These are phyloP conservation scores for Sarcomyxa edulis DNA, from an alignment of 768 basidiomycete species.

Conservation along the genomic window DNA sequence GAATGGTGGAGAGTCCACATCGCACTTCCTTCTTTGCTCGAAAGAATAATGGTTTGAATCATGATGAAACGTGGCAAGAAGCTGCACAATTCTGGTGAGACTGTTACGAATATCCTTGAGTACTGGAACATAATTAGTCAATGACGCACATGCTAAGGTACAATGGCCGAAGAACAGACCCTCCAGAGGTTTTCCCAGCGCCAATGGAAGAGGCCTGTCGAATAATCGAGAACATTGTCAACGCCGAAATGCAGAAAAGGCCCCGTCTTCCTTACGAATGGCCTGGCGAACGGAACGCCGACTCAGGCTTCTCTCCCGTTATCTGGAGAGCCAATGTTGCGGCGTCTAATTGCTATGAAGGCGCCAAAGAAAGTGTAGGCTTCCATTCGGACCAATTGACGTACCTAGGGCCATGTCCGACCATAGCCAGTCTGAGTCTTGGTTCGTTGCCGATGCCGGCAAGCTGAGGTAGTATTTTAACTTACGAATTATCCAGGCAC, in stretches of 20 bases:
- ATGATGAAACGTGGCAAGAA: constrained; percentile 56
- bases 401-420: constrained; percentile 78
- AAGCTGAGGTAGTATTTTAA: not conserved
- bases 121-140: not conserved
- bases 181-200: constrained; percentile 52
- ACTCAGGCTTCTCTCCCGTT: constrained; percentile 6
- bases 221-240: constrained; percentile 66
- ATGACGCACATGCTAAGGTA: constrained; percentile 50
- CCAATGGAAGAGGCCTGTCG: constrained; percentile 78
- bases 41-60: constrained; percentile 35
- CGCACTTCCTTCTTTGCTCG: constrained; percentile 74
- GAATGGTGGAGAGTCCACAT: constrained; percentile 80
- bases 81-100: constrained; percentile 71
- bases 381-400: constrained; percentile 80
- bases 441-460: constrained; percentile 33
- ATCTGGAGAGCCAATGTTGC: constrained; percentile 81
- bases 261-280: constrained; percentile 64
- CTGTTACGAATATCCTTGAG: not conserved
- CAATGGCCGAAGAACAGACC: constrained; percentile 61
- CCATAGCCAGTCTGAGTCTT: constrained; percentile 80
- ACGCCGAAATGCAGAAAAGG: constrained; percentile 61
- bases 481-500: constrained; percentile 42
- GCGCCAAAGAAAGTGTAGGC: constrained; percentile 77
- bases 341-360: constrained; percentile 80
- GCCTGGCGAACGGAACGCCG: constrained; percentile 25